phyloP scores from a whole-genome alignment of 2,329 filamentous ascomycete genomes.

The Penicillium vulpinum region DNA sequence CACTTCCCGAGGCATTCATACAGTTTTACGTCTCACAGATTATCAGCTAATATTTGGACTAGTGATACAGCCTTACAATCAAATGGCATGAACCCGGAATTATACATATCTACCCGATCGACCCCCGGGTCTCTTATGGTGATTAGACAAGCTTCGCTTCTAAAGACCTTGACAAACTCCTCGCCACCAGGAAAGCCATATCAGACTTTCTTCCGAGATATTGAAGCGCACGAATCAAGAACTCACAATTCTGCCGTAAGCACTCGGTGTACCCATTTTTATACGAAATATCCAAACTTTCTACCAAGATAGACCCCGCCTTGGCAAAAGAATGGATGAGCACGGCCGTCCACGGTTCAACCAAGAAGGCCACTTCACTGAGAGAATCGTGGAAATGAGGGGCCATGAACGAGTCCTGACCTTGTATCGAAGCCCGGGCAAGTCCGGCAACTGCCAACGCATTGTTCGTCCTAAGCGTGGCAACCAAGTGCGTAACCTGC shows the following conservation, averaged over 20 bases:
- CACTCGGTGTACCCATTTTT: constrained; percentile 3
- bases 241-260: constrained; percentile 38
- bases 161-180: constrained; percentile 38
- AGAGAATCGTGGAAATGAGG: constrained; percentile 54
- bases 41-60: too few relatives aligned
- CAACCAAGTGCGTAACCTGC: constrained; percentile 35
- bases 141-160: constrained; percentile 3
- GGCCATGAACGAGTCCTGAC: constrained; percentile 18
- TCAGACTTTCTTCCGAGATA: constrained; percentile 59
- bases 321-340: constrained; percentile 56
- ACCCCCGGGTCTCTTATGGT: neutral
- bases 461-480: constrained; percentile 47
- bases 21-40: too few relatives aligned
- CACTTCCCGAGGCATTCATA: too few relatives aligned
- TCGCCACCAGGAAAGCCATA: constrained; percentile 47
- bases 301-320: constrained; percentile 46
- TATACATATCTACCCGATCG: too few relatives aligned
- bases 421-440: constrained; percentile 48
- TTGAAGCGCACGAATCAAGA: constrained; percentile 56
- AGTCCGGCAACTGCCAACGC: constrained; percentile 52
- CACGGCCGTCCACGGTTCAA: constrained; percentile 61
- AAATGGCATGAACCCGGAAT: too few relatives aligned
- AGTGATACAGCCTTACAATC: too few relatives aligned
- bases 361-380: constrained; percentile 57
- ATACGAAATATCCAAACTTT: constrained; percentile 14